Evolutionary conservation across 371 early-diverging fungal species (phyloP), one percentile per base, ranked within the genome.

Genomic region (Mucor indicus): DNA sequence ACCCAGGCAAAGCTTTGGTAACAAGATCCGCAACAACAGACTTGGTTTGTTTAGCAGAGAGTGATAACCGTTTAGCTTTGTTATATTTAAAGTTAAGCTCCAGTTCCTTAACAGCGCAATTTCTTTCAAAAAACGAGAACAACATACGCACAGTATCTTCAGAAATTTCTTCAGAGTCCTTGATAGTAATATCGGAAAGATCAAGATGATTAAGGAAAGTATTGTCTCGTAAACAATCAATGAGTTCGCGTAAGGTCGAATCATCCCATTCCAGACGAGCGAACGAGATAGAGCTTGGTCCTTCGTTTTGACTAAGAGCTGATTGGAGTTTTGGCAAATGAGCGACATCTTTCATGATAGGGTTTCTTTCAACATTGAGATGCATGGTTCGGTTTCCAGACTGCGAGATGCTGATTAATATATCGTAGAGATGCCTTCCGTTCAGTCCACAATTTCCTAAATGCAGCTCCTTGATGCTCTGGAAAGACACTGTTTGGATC

Each of bases 251-350:
- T 11, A 73, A 30, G 0, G 64, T 57, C 13, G 47, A 49, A 19
- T 73, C 74, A 25, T 73, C 74, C 74, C 74, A 73, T 39, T 73
- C 70, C 9, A 53, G 50, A 10, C 52, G 43, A 8, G 63, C 58
- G 19, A 73, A 38, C 6, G 69, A 61, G n/a, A 73, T 17, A 0
- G 65, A 67, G 0, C 30, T 38, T 10, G 74, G 74, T 1, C 70
- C 70, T 30, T 64, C 60, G 3, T 63, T 52, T 27, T 73, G 62
- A 42, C 64, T 38, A 12, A 73, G 54, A 3, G 65, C 60, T n/a
- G 65, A 59, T 17, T 57, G 59, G 1, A 73, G 38, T 25, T 60
- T 61, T 1, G 74, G 74, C 29, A 69, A 39, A 46, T 67, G 44
- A 23, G 57, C 57, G 2, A 64, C 61, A 11, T 73, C 67, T 20